Base-by-base conservation (phyloP, 768 basidiomycete species). In the Phlegmacium glaucopus region DNA sequence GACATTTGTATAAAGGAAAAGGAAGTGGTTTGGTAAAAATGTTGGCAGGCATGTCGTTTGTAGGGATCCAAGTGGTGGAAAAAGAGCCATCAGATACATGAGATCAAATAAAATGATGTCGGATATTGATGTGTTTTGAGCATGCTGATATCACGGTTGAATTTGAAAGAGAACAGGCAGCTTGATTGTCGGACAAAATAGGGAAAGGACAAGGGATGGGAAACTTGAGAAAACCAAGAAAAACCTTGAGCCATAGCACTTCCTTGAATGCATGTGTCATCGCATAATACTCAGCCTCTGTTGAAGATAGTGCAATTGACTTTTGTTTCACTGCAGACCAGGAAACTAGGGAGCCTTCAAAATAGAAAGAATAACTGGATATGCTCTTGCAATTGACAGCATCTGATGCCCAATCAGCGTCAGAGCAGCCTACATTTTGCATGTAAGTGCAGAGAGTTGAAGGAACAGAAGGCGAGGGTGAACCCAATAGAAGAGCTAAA, bases 261-360 rank as follows among this genome's bases (percentile, higher is more conserved):
- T n/a, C n/a, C n/a, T n/a, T n/a, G n/a, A n/a, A n/a, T n/a, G n/a
- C n/a, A n/a, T n/a, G n/a, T n/a, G n/a, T n/a, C n/a, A n/a, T n/a
- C n/a, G n/a, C n/a, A n/a, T n/a, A n/a, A n/a, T 74, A 72, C 47
- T 75, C 69, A 1, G 69, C 62, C 38, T 72, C 66, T 0, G 60
- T 59, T 4, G 66, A 68, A 3, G 69, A 71, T 2, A 64, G 53
- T 1, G 69, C 60, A 2, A 71, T 62, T 2, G 61, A 54, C 6
- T 52, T 41, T 46, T 71, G 70, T 42, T 66, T 66, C 37, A 58
- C 59, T 9, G 61, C 60, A 9, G 51, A 57, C 70, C 65, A 74
- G 9, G 60, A 55, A n/a, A 71, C 57, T 1, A 60, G 51, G 1
- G 58, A 60, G 0, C 56, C 53, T 8, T 51, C 59, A 32, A 68